Base-by-base conservation (phyloP, 108 stramenopile genomes). In the Cyclostephanos invisitatus region DNA sequence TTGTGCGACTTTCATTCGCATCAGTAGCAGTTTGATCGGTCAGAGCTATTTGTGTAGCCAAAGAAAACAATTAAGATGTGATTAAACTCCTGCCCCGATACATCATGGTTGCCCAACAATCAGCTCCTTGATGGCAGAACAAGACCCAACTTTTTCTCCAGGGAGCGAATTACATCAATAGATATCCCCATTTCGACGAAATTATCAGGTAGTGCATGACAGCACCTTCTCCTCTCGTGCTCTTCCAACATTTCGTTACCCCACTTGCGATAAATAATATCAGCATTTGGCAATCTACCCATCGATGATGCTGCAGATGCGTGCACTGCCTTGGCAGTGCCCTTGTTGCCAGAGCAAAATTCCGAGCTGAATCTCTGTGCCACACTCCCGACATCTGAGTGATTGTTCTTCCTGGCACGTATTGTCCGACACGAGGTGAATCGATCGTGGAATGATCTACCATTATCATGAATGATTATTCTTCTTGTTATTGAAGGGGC, bases 201-300 rank as follows among this genome's bases (percentile, higher is more conserved):
- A 49, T 73, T 71, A 9, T 32, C 35, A 49, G 78, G 78, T 38
- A 80, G 62, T 40, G 72, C 72, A 7, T 72, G 78, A 49, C 78
- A 80, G 49, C 68, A 80, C 57, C 68, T 68, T 15, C 56, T 72
- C 6, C 46, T 66, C 36, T 80, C 72, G 40, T 80, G 18, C 8
- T 63, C 67, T 0, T 69, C 62, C 21, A 69, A 50, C 12, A 68
- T 7, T 62, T 80, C 78, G 44, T 80, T 72, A 7, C 78, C 78
- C 78, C 78, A 80, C 49, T 72, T 72, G 66, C 61, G 44, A 51
- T 65, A 68, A n/a, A 53, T 11, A 38, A 46, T 59, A 28, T 32
- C 24, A 47, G 37, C 9, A 36, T 56, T 27, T 6, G 3, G 17
- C 22, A 28, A 6, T 6, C 11, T 28, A 44, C 48, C 29, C 5